These are phyloP conservation scores for Conticribra weissflogii DNA, from an alignment of 108 stramenopile genomes.

Conservation along the genomic window DNA sequence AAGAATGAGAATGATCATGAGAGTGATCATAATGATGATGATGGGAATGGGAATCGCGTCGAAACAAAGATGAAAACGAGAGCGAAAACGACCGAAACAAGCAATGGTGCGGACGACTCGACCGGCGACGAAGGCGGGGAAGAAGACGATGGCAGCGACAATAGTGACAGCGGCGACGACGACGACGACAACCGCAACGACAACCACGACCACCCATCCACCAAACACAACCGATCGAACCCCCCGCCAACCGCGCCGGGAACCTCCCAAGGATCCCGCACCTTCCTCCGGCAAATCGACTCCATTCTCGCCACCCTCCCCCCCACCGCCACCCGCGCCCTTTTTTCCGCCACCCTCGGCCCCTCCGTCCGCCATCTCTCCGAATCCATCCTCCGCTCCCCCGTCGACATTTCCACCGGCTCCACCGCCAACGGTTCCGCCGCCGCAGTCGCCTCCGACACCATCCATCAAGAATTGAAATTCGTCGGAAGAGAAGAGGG, in stretches of 20 bases:
- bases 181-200: too few relatives aligned
- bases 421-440: conserved; percentile 47
- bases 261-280: conserved; percentile 70
- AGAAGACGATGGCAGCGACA: too few relatives aligned
- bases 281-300: conserved; percentile 94
- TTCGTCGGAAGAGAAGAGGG: conserved; percentile 98
- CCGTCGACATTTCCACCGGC: conserved; percentile 87
- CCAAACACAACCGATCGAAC: too few relatives aligned
- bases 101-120: too few relatives aligned
- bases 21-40: conserved; percentile 14
- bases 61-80: too few relatives aligned
- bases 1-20: neutral
- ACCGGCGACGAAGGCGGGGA: too few relatives aligned
- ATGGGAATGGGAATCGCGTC: too few relatives aligned
- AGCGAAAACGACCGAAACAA: too few relatives aligned
- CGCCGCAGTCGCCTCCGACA: conserved; percentile 79
- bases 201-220: too few relatives aligned
- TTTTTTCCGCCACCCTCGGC: conserved; percentile 97
- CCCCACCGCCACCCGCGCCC: conserved; percentile 78
- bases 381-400: conserved; percentile 90
- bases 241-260: too few relatives aligned
- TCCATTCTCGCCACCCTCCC: conserved; percentile 83
- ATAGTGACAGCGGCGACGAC: too few relatives aligned
- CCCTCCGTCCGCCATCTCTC: conserved; percentile 85
- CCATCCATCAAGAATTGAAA: conserved; percentile 88